Evolutionary conservation across 495 filamentous ascomycete species (phyloP).

Genomic region (Talaromyces wortmannii): DNA sequence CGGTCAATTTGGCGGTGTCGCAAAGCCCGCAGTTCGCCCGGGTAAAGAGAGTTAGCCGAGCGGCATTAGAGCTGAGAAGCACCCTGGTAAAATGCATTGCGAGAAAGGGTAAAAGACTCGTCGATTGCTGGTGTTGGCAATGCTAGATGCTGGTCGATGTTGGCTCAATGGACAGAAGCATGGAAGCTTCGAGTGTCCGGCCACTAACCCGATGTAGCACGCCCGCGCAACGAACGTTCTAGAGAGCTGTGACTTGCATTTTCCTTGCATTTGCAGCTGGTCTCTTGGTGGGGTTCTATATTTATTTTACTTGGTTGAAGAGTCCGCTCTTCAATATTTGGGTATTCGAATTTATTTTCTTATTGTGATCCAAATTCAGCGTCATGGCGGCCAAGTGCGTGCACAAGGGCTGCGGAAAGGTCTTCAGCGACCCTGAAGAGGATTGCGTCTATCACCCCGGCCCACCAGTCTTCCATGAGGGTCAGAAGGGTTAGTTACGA

Average conservation of each 20-base stretch:
- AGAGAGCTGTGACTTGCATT: neutral
- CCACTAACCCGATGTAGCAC: conserved; percentile 27
- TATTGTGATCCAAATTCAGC: neutral
- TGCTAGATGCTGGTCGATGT: neutral
- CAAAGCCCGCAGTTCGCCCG: conserved; percentile 75
- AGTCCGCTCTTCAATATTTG: neutral
- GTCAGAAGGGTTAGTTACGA: conserved; percentile 79
- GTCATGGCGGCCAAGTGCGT: conserved; percentile 88
- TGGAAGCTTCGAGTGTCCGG: conserved; percentile 45
- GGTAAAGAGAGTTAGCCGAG: conserved; percentile 77
- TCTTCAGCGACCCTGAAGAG: conserved; percentile 76
- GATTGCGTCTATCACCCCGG: conserved; percentile 89
- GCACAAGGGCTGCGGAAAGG: conserved; percentile 91
- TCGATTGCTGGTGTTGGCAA: neutral
- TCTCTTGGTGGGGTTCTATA: too few relatives aligned
- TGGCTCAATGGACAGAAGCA: conserved; percentile 5
- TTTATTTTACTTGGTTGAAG: too few relatives aligned
- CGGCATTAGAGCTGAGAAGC: conserved; percentile 44
- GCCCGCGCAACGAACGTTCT: neutral
- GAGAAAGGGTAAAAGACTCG: too few relatives aligned
- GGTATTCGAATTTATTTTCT: neutral
- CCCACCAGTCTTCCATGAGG: conserved; percentile 94
- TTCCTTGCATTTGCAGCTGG: neutral
- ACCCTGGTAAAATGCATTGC: conserved; percentile 29
- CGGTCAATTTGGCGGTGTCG: conserved; percentile 61